These are phyloP conservation scores for Candida dubliniensis DNA, from an alignment of 1,139 yeast species.

Conservation along the genomic window DNA sequence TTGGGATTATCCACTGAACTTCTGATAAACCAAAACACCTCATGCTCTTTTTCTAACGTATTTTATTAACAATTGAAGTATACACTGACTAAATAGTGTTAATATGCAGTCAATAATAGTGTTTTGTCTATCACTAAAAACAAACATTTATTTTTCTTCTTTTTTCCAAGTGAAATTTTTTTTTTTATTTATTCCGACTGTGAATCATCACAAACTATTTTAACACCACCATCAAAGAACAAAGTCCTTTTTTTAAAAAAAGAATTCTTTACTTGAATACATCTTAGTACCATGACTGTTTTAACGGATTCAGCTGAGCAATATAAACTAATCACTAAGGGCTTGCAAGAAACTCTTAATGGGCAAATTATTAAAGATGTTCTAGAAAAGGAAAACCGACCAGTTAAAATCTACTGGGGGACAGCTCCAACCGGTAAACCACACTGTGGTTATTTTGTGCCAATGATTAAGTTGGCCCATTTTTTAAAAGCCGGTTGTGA, in stretches of 20 bases:
- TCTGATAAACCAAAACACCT: no score
- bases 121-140: no score
- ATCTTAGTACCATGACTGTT: conserved; percentile 2
- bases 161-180: not conserved
- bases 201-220: not conserved
- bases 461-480: conserved; percentile 95
- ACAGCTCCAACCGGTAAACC: conserved; percentile 84
- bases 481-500: conserved; percentile 95
- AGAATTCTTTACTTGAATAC: no score
- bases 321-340: conserved; percentile 75
- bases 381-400: conserved; percentile 76
- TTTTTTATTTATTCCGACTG: not conserved
- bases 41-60: no score
- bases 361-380: conserved; percentile 84
- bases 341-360: conserved; percentile 89
- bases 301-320: conserved; percentile 54
- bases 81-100: no score
- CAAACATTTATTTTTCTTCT: no score
- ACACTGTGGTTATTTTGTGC: conserved; percentile 97
- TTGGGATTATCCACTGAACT: no score
- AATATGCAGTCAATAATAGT: conserved; percentile 1
- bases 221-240: not conserved
- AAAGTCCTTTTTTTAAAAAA: not conserved
- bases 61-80: no score
- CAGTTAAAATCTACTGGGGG: conserved; percentile 93